Base-by-base conservation (phyloP, 164 flowering plant species). In the Akebia trifoliata region DNA sequence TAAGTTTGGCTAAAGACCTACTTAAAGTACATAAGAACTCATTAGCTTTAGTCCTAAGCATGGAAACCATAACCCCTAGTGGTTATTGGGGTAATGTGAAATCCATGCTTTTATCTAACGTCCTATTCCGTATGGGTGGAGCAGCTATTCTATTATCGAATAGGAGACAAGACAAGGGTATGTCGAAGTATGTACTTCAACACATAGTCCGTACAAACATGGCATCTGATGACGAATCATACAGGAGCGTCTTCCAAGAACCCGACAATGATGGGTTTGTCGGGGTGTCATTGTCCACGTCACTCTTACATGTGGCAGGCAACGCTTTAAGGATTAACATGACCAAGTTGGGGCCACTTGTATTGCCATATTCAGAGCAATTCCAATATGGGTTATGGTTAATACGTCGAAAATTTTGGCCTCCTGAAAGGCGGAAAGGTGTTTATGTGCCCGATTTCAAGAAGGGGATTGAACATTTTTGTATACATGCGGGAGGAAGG, bases 101-200 rank as follows among this genome's bases (percentile, higher is more conserved):
- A 65, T 82, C 95, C 31, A 86, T 78, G 90, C 75, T 82, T 8
- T 29, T 86, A 17, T 46, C 80, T 26, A 84, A 84, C 72, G 57
- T 67, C 8, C 53, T 86, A 12, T 86, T 86, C 21, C 72, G 90
- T 7, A 65, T 73, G 74, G 80, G 82, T 0, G 85, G 76, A 1
- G 72, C 71, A 1, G 78, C 82, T 15, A 50, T 73, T 8, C 52
- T 78, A 15, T 26, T 78, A 38, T 72, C 79, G 9, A 75, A 58
- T 61, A 50, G 60, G 26, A 24, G 38, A 26, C 61, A 52, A 29
- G 75, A 72, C 58, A 63, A 57, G 46, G 50, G 36, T 21, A 22
- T 5, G 7, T 77, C 80, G 2, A 78, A 69, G 60, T 78, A 75
- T 31, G 54, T 21, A 50, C 72, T 78, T 7, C 63, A 68, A 26